Percentiles rank a stretch among this genome's conserved stretches.
phyloP scores from a whole-genome alignment of 768 basidiomycete species.

The Tricholoma sp. region DNA sequence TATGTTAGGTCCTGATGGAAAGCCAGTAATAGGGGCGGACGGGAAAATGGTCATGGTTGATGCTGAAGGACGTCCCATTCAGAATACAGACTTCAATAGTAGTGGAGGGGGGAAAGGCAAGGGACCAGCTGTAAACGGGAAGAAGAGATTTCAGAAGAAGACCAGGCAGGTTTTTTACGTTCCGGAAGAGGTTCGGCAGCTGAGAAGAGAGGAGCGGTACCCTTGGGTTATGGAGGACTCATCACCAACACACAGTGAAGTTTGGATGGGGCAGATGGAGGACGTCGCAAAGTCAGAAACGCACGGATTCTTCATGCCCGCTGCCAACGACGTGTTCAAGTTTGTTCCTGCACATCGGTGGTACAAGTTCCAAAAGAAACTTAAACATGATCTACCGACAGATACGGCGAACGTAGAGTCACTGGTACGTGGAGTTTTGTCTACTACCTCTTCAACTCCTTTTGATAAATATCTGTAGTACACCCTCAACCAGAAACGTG shows the following conservation, averaged over 20 bases:
- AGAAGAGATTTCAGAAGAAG: constrained; percentile 81
- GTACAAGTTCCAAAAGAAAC: constrained; percentile 90
- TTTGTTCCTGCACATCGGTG: constrained; percentile 85
- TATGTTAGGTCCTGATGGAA: constrained; percentile 80
- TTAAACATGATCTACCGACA: constrained; percentile 66
- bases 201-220: constrained; percentile 81
- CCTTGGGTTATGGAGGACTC: constrained; percentile 92
- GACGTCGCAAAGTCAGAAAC: constrained; percentile 67
- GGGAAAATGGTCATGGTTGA: constrained; percentile 81
- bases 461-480: constrained; percentile 26
- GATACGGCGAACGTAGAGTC: constrained; percentile 63
- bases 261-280: constrained; percentile 82
- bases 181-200: constrained; percentile 69
- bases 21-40: constrained; percentile 74
- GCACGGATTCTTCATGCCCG: constrained; percentile 82
- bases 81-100: constrained; percentile 25
- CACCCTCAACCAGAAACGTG: constrained; percentile 66
- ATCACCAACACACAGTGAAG: constrained; percentile 50
- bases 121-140: constrained; percentile 35
- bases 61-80: constrained; percentile 69
- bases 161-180: constrained; percentile 78
- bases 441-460: constrained; percentile 13
- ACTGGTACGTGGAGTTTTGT: constrained; percentile 36
- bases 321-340: constrained; percentile 76
- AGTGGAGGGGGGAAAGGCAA: constrained; percentile 39